Evolutionary conservation across 2,329 filamentous ascomycete species (phyloP).

Genomic region (Xenoacremonium recifei): DNA sequence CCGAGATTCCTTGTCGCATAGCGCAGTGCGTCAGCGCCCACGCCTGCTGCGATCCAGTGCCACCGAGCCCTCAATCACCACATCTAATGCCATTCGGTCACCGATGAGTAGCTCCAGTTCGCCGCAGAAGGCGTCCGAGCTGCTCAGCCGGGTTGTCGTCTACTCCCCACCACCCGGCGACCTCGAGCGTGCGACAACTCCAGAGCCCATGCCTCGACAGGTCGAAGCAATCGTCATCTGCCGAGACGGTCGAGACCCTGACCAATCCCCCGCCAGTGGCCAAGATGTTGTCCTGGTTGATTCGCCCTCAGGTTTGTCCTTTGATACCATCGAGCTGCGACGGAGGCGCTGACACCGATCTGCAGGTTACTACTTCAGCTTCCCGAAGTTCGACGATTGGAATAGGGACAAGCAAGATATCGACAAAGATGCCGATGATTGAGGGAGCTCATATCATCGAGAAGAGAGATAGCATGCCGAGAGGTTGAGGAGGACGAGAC

Average conservation of each 20-base stretch:
- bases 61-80: constrained; percentile 58
- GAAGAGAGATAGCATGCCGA: background rate
- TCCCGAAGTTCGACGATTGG: constrained; percentile 71
- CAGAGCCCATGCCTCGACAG: constrained; percentile 19
- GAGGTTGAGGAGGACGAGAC: constrained; percentile 4
- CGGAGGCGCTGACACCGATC: constrained; percentile 33
- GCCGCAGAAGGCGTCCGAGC: constrained; percentile 50
- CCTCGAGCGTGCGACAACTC: constrained; percentile 16
- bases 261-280: constrained; percentile 18
- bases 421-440: constrained; percentile 24
- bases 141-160: constrained; percentile 53
- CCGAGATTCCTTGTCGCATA: constrained; percentile 25
- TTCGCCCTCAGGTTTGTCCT: constrained; percentile 25
- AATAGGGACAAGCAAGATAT: constrained; percentile 38
- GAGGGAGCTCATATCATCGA: constrained; percentile 6
- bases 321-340: constrained; percentile 15
- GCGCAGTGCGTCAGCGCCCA: constrained; percentile 42
- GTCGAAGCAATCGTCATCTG: constrained; percentile 22
- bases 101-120: constrained; percentile 49
- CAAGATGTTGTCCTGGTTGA: constrained; percentile 24
- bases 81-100: constrained; percentile 51
- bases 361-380: constrained; percentile 63
- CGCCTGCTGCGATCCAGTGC: constrained; percentile 53
- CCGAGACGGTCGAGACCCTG: constrained; percentile 13
- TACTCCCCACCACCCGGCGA: constrained; percentile 33